A percentile compares a stretch with the other conserved stretches of the same genome.
Conservation (phyloP, 352 stramenopile species). For the Phytophthora sansomeana region DNA sequence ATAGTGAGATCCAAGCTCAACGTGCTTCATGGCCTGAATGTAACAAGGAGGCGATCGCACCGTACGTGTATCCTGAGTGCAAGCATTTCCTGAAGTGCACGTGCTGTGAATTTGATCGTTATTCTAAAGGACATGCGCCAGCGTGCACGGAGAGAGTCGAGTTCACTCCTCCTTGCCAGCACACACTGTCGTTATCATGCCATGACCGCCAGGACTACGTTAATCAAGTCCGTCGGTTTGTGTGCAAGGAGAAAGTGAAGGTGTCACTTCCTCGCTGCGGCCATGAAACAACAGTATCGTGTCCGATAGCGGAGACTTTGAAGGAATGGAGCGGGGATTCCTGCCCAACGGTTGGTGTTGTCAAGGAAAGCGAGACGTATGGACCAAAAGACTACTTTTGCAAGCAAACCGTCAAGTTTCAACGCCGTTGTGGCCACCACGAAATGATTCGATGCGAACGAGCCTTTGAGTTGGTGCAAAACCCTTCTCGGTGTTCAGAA, state of each 20-base stretch:
- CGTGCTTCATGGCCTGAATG: constrained; percentile 56
- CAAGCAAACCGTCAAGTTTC: constrained; percentile 62
- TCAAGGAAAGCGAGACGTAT: constrained; percentile 70
- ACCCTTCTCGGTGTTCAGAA: constrained; percentile 55
- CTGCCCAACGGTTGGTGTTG: constrained; percentile 45
- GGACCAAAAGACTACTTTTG: constrained; percentile 80
- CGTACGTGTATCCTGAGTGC: constrained; percentile 77
- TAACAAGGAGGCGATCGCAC: constrained; percentile 59
- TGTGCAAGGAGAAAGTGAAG: constrained; percentile 64
- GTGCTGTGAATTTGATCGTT: constrained; percentile 73
- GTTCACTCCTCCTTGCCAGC: constrained; percentile 71
- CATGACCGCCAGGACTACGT: constrained; percentile 55
- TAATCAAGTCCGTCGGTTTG: constrained; percentile 37
- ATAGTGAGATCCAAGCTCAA: constrained; percentile 51
- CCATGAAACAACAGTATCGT: constrained; percentile 60
- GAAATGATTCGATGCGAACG: constrained; percentile 62
- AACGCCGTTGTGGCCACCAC: constrained; percentile 68
- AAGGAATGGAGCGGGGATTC: constrained; percentile 54
- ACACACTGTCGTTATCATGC: constrained; percentile 67
- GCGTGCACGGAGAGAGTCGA: constrained; percentile 66
- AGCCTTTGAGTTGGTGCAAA: constrained; percentile 73
- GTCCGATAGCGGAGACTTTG: constrained; percentile 52
- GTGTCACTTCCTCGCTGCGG: constrained; percentile 70
- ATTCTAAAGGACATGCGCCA: constrained; percentile 46
- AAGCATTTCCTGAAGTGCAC: constrained; percentile 72